These are phyloP conservation scores for Ormosia semicastrata DNA, from an alignment of 306 rosid species.

Conservation along the genomic window DNA sequence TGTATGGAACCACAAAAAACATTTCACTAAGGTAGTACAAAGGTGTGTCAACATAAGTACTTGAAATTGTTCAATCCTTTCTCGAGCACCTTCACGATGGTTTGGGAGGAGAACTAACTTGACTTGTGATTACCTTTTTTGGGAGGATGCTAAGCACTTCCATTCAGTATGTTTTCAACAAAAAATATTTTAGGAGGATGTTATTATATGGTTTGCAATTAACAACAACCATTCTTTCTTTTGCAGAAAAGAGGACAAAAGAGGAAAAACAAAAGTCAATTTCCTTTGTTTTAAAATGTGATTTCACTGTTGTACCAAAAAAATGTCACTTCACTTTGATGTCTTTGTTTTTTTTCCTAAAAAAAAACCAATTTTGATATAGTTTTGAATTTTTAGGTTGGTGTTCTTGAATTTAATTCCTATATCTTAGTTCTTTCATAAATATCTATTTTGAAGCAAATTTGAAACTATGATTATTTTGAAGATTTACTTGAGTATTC, in stretches of 20 bases:
- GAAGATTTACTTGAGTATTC: neutral
- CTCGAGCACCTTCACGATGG: constrained; percentile 99
- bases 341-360: neutral
- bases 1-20: neutral
- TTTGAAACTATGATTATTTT: neutral
- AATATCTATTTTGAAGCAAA: neutral
- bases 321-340: neutral
- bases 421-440: neutral
- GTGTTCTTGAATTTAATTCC: neutral
- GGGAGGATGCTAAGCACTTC: constrained; percentile 94
- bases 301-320: no score
- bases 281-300: neutral
- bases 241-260: neutral
- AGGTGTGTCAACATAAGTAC: neutral
- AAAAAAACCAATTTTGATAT: neutral
- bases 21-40: neutral
- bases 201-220: constrained; percentile 3
- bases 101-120: constrained; percentile 97
- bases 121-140: constrained; percentile 87
- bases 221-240: neutral
- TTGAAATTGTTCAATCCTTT: neutral
- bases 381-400: neutral
- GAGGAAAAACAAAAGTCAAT: neutral
- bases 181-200: neutral
- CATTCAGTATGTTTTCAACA: constrained; percentile 59